Evolutionary conservation across 306 rosid species (phyloP).

Genomic region (Cucumis melo): DNA sequence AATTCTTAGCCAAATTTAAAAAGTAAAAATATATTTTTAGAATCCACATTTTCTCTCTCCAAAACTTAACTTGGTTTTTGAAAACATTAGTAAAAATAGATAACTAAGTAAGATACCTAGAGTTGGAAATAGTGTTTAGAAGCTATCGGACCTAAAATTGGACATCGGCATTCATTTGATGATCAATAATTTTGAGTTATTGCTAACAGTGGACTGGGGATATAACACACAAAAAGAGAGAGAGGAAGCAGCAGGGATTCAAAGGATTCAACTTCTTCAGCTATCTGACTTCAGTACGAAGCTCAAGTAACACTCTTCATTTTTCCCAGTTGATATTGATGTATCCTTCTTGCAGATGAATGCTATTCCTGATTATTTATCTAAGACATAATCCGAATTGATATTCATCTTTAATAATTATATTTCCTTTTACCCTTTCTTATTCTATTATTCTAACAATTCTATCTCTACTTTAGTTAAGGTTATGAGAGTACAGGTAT

Average conservation of each 20-base stretch:
- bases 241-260: conserved; percentile 59
- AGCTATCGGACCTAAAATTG: too few species aligned
- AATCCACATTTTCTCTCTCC: too few species aligned
- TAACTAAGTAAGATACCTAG: too few species aligned
- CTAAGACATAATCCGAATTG: neutral
- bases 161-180: neutral
- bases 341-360: neutral
- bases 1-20: too few species aligned
- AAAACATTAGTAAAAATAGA: too few species aligned
- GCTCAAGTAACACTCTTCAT: neutral
- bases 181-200: neutral
- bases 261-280: conserved; percentile 40
- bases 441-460: neutral
- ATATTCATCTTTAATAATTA: neutral
- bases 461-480: neutral
- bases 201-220: conserved; percentile 60
- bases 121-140: too few species aligned
- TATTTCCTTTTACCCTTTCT: neutral
- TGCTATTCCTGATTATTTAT: neutral
- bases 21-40: too few species aligned
- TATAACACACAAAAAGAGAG: conserved; percentile 80
- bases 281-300: conserved; percentile 5
- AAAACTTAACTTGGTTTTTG: too few species aligned
- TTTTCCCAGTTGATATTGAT: neutral
- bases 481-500: neutral